These are phyloP conservation scores for Salmacisia buchloeana DNA, from an alignment of 1,284 basidiomycete genomes.

Conservation along the genomic window DNA sequence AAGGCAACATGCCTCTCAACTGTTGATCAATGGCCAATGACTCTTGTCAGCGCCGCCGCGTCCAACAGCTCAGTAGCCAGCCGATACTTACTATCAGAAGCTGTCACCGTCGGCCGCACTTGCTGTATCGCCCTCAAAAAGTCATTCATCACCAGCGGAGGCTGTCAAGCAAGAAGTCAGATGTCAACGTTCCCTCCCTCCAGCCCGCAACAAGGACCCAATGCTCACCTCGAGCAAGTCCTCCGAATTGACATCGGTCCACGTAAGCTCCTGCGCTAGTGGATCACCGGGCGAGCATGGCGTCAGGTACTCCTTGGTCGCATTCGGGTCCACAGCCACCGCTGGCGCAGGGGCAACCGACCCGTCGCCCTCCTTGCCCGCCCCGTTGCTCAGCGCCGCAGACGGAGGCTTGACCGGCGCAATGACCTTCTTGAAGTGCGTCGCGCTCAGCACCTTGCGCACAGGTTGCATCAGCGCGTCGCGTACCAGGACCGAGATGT, in stretches of 20 bases:
- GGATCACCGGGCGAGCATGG: slow-evolving; percentile 92
- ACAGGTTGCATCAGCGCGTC: slow-evolving; percentile 99
- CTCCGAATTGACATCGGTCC: slow-evolving; percentile 86
- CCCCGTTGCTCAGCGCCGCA: slow-evolving; percentile 22
- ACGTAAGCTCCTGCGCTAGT: slow-evolving; percentile 78
- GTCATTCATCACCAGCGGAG: slow-evolving; percentile 57
- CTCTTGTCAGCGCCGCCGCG: neutral
- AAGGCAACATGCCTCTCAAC: slow-evolving; percentile 77
- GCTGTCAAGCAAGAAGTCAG: slow-evolving; percentile 6
- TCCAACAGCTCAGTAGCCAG: too few species aligned
- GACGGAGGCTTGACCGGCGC: slow-evolving; percentile 29
- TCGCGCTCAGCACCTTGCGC: slow-evolving; percentile 88
- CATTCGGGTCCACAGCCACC: slow-evolving; percentile 48
- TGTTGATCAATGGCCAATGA: slow-evolving; percentile 1
- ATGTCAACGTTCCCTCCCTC: neutral
- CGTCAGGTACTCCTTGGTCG: slow-evolving; percentile 62
- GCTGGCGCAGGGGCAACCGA: neutral
- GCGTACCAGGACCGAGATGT: slow-evolving; percentile 89
- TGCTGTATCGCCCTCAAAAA: slow-evolving; percentile 78
- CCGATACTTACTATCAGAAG: slow-evolving; percentile 64
- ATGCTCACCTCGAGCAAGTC: slow-evolving; percentile 76
- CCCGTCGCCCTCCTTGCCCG: slow-evolving; percentile 10
- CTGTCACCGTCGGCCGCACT: slow-evolving; percentile 81
- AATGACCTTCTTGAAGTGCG: slow-evolving; percentile 75
- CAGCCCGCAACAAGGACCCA: slow-evolving; percentile 54